A percentile compares a stretch with the other conserved stretches of the same genome.
Evolutionary conservation across 1,284 basidiomycete species (phyloP).

Genomic region (Takashimella koratensis): DNA sequence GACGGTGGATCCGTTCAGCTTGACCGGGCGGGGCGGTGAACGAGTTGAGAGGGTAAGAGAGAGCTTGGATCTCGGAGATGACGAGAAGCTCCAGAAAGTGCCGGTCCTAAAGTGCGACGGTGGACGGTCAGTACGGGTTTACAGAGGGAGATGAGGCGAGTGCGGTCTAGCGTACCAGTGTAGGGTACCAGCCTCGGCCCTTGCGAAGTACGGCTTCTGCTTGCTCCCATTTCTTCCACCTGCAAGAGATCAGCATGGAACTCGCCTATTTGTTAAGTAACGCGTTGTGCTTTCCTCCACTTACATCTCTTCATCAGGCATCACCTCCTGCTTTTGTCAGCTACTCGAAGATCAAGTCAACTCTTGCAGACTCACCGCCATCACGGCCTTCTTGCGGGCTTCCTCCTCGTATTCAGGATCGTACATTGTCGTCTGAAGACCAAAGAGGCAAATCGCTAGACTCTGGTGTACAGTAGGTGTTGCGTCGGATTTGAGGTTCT

Average conservation of each 20-base stretch:
- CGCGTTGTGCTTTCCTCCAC: slow-evolving; percentile 1
- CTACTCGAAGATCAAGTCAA: neutral
- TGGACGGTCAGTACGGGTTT: slow-evolving; percentile 1
- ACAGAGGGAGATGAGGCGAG: neutral
- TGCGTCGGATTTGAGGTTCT: neutral
- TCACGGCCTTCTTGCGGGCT: slow-evolving; percentile 34
- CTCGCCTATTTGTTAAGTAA: too few relatives aligned
- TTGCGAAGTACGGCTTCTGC: slow-evolving; percentile 41
- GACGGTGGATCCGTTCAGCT: slow-evolving; percentile 35
- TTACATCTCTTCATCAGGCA: slow-evolving; percentile 38
- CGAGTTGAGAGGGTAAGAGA: slow-evolving; percentile 30
- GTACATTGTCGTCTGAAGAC: slow-evolving; percentile 22
- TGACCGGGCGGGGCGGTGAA: slow-evolving; percentile 11
- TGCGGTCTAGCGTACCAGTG: slow-evolving; percentile 30
- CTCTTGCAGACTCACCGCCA: slow-evolving; percentile 31
- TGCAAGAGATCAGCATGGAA: slow-evolving; percentile 5
- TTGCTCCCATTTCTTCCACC: slow-evolving; percentile 41
- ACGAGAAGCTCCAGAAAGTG: slow-evolving; percentile 46
- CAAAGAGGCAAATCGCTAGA: slow-evolving; percentile 35
- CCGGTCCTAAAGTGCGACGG: slow-evolving; percentile 26
- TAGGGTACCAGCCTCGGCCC: slow-evolving; percentile 43
- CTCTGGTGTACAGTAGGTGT: slow-evolving; percentile 2
- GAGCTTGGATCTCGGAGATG: slow-evolving; percentile 41
- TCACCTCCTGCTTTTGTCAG: slow-evolving; percentile 28
- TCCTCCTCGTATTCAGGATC: slow-evolving; percentile 38